Base-by-base conservation (phyloP, 2,329 filamentous ascomycete species). In the Fusarium pseudograminearum region DNA sequence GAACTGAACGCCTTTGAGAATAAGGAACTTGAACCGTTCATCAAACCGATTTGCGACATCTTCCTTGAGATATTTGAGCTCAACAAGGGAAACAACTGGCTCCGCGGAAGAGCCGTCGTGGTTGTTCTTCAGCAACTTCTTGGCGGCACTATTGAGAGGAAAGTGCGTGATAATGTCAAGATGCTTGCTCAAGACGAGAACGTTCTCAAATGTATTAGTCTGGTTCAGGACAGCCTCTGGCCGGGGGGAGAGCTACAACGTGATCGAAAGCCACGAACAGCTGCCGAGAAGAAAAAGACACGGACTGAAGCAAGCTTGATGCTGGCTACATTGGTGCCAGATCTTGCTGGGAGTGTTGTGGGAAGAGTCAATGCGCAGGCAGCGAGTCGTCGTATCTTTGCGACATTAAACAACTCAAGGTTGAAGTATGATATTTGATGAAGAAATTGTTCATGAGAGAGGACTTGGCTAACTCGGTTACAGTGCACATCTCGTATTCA, bases 1-100 rank as follows among this genome's bases (percentile, higher is more conserved):
- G 96, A 98, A 79, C 84, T 99, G 50, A 93, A 94, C 61, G 95
- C 95, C 0, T 98, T 97, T 75, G 95, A 98, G 80, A 91, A 93
- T 76, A 91, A 90, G 74, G 93, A 97, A 73, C 85, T 94, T 4
- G 94, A 97, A 76, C 96, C 96, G 2, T 98, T 99, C 76, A 96
- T 99, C 74, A 99, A 98, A 78, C 97, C 96, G 6, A 98, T 99
- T 66, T 98, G 94, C 80, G 96, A 99, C 79, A 90, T 99, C 64
- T 99, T 99, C 80, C 87, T 99, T 18, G 96, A 99, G 78, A 89
- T 94, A 0, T 99, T 99, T 76, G 94, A 97, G 76, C 86, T 99
- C 40, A 97, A 98, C 78, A 90, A 91, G 65, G 94, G 95, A 41
- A 98, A 97, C 80, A 98, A 97, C 79, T 99, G 96, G 97, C 88